These are phyloP conservation scores for Cokeromyces recurvatus DNA, from an alignment of 371 early-diverging fungal species.

Conservation along the genomic window DNA sequence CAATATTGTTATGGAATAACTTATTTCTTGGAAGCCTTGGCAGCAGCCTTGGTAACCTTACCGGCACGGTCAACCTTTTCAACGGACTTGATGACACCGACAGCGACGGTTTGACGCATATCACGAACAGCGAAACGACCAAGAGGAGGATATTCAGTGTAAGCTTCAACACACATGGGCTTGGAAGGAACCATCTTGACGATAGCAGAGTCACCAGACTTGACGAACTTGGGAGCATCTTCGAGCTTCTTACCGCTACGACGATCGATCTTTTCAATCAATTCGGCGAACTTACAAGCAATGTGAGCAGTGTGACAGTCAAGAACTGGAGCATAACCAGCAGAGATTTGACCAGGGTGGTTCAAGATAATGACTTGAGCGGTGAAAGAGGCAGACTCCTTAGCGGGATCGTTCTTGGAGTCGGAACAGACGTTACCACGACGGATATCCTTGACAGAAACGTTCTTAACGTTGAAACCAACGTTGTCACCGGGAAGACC, in stretches of 20 bases:
- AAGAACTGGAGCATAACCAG: constrained; percentile 85
- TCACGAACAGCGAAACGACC: constrained; percentile 98
- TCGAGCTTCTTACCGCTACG: constrained; percentile 79
- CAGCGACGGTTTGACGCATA: constrained; percentile 91
- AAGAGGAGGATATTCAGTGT: constrained; percentile 88
- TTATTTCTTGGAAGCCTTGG: constrained; percentile 72
- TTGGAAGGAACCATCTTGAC: constrained; percentile 91
- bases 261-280: constrained; percentile 89
- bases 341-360: constrained; percentile 89
- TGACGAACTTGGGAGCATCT: constrained; percentile 87
- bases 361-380: constrained; percentile 92
- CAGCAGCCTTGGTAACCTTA: constrained; percentile 63
- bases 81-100: constrained; percentile 93
- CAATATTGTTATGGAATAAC: too few relatives aligned
- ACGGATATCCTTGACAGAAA: constrained; percentile 92
- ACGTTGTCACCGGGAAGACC: constrained; percentile 97
- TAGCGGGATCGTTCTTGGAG: constrained; percentile 93
- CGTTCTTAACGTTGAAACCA: constrained; percentile 96
- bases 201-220: constrained; percentile 91
- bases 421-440: constrained; percentile 92
- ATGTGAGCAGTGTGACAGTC: constrained; percentile 94
- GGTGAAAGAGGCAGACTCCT: constrained; percentile 80
- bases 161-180: constrained; percentile 94
- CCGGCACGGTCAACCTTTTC: constrained; percentile 67
- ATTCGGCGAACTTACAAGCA: constrained; percentile 87